Evolutionary conservation across 129 eudicot genomes (phyloP).

Genomic region (Tanacetum coccineum): DNA sequence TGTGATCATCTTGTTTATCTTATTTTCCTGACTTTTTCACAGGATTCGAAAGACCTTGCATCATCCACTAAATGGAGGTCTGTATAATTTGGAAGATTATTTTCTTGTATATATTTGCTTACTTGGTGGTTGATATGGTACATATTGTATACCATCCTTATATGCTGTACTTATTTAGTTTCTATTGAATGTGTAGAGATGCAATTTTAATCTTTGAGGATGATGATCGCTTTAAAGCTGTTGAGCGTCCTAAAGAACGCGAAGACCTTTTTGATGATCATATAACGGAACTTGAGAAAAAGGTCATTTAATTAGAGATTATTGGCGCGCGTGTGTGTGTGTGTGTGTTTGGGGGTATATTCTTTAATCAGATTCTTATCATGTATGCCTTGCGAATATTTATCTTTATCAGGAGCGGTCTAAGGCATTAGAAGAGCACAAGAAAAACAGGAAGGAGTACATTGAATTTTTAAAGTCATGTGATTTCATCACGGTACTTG

Average conservation of each 20-base stretch:
- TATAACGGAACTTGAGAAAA: constrained; percentile 61
- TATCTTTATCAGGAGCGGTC: constrained; percentile 63
- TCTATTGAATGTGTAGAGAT: constrained; percentile 51
- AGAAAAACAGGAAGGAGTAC: constrained; percentile 62
- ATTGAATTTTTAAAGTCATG: constrained; percentile 80
- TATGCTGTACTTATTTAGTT: constrained; percentile 16
- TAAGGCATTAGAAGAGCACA: constrained; percentile 78
- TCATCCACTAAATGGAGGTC: constrained; percentile 85
- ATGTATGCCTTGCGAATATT: neutral
- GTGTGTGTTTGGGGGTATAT: neutral
- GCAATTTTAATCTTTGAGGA: constrained; percentile 59
- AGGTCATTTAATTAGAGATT: constrained; percentile 40
- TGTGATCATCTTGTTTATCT: neutral
- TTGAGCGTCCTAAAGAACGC: constrained; percentile 80
- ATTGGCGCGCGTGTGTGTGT: neutral
- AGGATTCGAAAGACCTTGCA: constrained; percentile 77
- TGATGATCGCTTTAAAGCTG: constrained; percentile 86
- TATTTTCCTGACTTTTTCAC: constrained; percentile 25
- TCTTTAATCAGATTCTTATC: too few species aligned
- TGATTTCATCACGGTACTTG: constrained; percentile 71
- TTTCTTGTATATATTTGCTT: neutral
- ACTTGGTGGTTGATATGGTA: neutral
- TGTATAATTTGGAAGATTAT: constrained; percentile 11
- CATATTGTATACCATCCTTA: constrained; percentile 1
- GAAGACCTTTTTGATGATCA: constrained; percentile 79